Base-by-base conservation (phyloP, 202 grass and related monocot species). In the Cymbopogon flexuosus region DNA sequence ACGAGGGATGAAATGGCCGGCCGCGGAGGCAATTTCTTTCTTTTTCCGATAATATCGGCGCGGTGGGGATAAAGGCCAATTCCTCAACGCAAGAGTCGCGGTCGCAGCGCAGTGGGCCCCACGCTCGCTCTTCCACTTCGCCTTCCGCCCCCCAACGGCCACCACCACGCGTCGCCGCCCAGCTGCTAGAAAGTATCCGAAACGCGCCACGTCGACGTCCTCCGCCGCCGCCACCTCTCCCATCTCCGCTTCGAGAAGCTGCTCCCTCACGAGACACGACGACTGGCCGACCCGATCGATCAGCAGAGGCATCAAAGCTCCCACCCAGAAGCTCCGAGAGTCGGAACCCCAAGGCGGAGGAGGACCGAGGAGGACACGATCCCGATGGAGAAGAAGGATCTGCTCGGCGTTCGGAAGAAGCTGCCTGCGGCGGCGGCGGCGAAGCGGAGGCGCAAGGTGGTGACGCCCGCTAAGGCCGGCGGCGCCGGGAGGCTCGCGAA, bases 331-430 rank as follows among this genome's bases (percentile, higher is more conserved):
- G 0, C 24, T 71, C 3, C 8, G 43, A 10, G 42, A 39, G 37
- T 30, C 27, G 24, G 33, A 51, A n/a, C 31, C 77, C 34, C 13
- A 57, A 40, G 18, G 27, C 12, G 18, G 43, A 15, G 43, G 43
- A 19, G 13, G 13, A 5, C 12, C 12, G 42, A 45, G 4, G 40
- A 84, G 27, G 27, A 27, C 27, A 27, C 27, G 27, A 27, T 27
- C 58, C 45, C 65, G 40, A 89, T 84, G 87, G 85, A 88, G 67
- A 73, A 81, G 79, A 79, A 85, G 83, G 76, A 85, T 14, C 46
- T 64, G 69, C 63, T 79, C 33, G 80, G 64, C 27, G 83, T 76
- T n/a, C 86, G 85, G 24, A 89, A 61, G 60, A 92, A 60, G 59
- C 85, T 47, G 29, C 19, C 35, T 29, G 10, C 45, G 8, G 39